phyloP scores from a whole-genome alignment of 1,284 basidiomycete species.

The Pterulicium gracile region DNA sequence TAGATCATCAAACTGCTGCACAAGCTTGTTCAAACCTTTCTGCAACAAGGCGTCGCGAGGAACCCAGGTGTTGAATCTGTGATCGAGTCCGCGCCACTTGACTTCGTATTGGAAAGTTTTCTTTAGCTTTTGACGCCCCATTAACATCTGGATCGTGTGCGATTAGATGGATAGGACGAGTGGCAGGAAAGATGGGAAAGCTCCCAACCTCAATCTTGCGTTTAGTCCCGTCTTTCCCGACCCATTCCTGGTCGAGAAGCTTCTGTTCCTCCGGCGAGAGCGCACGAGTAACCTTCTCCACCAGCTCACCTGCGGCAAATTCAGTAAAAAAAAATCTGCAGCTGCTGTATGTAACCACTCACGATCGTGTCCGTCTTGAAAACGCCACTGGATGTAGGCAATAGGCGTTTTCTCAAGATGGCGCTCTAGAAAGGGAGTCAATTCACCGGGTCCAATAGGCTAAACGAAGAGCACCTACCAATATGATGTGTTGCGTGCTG shows the following conservation, averaged over 20 bases:
- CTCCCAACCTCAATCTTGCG: slow-evolving; percentile 77
- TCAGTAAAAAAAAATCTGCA: slow-evolving; percentile 8
- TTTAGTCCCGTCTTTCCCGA: slow-evolving; percentile 85
- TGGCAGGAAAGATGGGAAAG: slow-evolving; percentile 5
- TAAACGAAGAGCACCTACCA: slow-evolving; percentile 28
- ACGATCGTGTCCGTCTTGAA: slow-evolving; percentile 98
- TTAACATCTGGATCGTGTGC: slow-evolving; percentile 48
- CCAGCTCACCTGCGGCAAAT: slow-evolving; percentile 54
- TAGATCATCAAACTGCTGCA: slow-evolving; percentile 95
- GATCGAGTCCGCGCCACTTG: slow-evolving; percentile 93
- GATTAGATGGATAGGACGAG: slow-evolving; percentile 7
- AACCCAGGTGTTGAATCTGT: slow-evolving; percentile 92
- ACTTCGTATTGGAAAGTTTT: slow-evolving; percentile 94
- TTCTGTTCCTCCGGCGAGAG: slow-evolving; percentile 84
- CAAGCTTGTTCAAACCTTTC: slow-evolving; percentile 86
- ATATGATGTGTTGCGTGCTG: slow-evolving; percentile 98
- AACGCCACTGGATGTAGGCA: slow-evolving; percentile 97
- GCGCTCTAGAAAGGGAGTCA: slow-evolving; percentile 44
- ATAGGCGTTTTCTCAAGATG: slow-evolving; percentile 94
- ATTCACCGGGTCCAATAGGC: slow-evolving; percentile 7
- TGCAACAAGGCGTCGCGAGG: slow-evolving; percentile 81
- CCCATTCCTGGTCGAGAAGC: slow-evolving; percentile 80
- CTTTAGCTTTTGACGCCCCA: slow-evolving; percentile 97
- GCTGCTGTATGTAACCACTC: slow-evolving; percentile 22
- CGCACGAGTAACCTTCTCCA: slow-evolving; percentile 88